Evolutionary conservation across 352 stramenopile genomes (phyloP).

Genomic region (Paralagenidium karlingii): DNA sequence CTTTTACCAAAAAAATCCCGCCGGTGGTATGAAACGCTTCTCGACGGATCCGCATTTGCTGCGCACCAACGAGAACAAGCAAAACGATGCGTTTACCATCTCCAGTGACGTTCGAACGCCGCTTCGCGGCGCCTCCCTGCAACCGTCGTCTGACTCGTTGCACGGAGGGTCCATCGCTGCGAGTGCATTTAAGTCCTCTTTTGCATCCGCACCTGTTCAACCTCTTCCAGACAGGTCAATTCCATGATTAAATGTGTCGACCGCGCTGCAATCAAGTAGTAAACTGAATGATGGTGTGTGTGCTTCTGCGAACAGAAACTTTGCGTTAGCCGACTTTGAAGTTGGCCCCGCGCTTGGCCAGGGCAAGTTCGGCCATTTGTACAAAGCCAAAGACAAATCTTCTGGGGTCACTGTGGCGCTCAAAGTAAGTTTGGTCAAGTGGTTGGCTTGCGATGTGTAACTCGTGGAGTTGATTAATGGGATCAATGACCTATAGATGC

Average conservation of each 20-base stretch:
- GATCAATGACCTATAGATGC: constrained; percentile 51
- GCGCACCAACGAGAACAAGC: too few relatives aligned
- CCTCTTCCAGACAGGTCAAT: constrained; percentile 10
- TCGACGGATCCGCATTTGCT: too few relatives aligned
- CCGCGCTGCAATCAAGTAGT: constrained; percentile 35
- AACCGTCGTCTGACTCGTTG: too few relatives aligned
- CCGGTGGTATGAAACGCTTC: too few relatives aligned
- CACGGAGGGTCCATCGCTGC: too few relatives aligned
- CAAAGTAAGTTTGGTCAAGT: constrained; percentile 28
- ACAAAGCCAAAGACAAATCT: constrained; percentile 59
- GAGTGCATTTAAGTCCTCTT: too few relatives aligned
- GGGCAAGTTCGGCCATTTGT: constrained; percentile 81
- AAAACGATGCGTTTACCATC: too few relatives aligned
- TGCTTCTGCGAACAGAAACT: constrained; percentile 45
- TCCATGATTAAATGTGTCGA: constrained; percentile 1
- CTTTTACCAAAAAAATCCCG: too few relatives aligned
- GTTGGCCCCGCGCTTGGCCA: constrained; percentile 72
- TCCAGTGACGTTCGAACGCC: too few relatives aligned
- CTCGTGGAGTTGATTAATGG: background rate
- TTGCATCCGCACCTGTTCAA: too few relatives aligned
- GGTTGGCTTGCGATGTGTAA: background rate
- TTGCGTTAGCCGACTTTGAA: constrained; percentile 61
- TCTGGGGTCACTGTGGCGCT: constrained; percentile 56
- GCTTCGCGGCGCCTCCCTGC: too few relatives aligned
- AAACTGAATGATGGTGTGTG: constrained; percentile 13